These are phyloP conservation scores for Cyclotella cryptica DNA, from an alignment of 108 stramenopile genomes.

Conservation along the genomic window DNA sequence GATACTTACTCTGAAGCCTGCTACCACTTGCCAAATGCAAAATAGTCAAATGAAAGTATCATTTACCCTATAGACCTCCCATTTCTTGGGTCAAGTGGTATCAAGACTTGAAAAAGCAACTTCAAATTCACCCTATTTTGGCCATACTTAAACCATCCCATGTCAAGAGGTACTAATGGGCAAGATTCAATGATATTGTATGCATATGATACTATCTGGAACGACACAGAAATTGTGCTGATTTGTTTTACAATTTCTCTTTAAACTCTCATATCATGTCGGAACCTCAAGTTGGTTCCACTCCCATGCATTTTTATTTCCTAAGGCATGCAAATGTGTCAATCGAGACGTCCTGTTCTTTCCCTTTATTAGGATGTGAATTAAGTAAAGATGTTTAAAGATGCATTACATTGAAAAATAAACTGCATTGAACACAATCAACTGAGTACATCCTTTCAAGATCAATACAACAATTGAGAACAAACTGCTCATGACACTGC, in stretches of 20 bases:
- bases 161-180: conserved; percentile 88
- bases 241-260: conserved; percentile 68
- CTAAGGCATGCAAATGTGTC: conserved; percentile 77
- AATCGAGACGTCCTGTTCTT: conserved; percentile 76
- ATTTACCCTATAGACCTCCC: conserved; percentile 82
- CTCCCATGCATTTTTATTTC: conserved; percentile 78
- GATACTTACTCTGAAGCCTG: neutral
- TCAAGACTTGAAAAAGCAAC: conserved; percentile 67
- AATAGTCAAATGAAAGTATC: conserved; percentile 56
- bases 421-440: neutral
- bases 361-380: conserved; percentile 34
- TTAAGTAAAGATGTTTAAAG: neutral
- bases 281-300: conserved; percentile 52
- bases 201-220: conserved; percentile 71
- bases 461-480: conserved; percentile 90
- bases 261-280: conserved; percentile 70
- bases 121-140: conserved; percentile 76
- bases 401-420: neutral
- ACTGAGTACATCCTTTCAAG: conserved; percentile 53
- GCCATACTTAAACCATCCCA: conserved; percentile 89
- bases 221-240: conserved; percentile 51
- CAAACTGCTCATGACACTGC: conserved; percentile 93
- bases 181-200: conserved; percentile 65
- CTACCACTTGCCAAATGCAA: neutral
- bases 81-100: conserved; percentile 78